These are phyloP conservation scores for Neopestalotiopsis rosae DNA, from an alignment of 2,329 filamentous ascomycete genomes.

Conservation along the genomic window DNA sequence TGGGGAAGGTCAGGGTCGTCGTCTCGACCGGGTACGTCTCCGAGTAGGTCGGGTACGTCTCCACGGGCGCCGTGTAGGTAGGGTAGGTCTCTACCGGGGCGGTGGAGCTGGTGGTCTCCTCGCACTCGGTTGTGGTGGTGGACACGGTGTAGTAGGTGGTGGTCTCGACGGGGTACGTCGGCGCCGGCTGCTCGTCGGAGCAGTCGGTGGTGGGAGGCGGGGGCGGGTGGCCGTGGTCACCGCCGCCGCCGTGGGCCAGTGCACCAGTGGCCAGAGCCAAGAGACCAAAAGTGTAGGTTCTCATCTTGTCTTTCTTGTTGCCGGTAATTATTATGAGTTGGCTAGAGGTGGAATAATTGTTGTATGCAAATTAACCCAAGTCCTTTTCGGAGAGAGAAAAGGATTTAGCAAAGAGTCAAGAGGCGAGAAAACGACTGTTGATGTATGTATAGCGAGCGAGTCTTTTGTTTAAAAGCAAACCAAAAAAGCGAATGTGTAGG, in stretches of 20 bases:
- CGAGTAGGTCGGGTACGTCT: not conserved
- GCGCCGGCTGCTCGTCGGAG: not conserved
- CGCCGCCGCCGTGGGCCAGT: constrained; percentile 1
- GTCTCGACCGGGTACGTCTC: not conserved
- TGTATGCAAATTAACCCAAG: not conserved
- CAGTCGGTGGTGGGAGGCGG: constrained; percentile 5
- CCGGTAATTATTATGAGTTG: not conserved
- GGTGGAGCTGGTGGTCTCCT: constrained; percentile 4
- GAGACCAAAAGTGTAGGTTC: constrained; percentile 7
- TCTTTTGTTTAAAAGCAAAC: not conserved
- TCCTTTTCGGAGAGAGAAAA: not conserved
- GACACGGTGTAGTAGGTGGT: constrained; percentile 9
- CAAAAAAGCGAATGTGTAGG: constrained; percentile 11
- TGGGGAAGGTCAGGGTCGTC: not conserved
- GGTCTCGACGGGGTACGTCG: not conserved
- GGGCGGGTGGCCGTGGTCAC: constrained; percentile 1
- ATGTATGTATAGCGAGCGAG: constrained; percentile 14
- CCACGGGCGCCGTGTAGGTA: not conserved
- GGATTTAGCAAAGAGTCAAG: not conserved
- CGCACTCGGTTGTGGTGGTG: not conserved
- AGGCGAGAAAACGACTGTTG: not conserved
- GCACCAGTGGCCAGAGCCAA: constrained; percentile 19
- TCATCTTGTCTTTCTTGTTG: constrained; percentile 14
- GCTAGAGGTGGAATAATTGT: not conserved
- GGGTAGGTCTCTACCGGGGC: constrained; percentile 2